phyloP scores from a whole-genome alignment of 2,329 filamentous ascomycete genomes.

The Coccinonectria pachysandricola region DNA sequence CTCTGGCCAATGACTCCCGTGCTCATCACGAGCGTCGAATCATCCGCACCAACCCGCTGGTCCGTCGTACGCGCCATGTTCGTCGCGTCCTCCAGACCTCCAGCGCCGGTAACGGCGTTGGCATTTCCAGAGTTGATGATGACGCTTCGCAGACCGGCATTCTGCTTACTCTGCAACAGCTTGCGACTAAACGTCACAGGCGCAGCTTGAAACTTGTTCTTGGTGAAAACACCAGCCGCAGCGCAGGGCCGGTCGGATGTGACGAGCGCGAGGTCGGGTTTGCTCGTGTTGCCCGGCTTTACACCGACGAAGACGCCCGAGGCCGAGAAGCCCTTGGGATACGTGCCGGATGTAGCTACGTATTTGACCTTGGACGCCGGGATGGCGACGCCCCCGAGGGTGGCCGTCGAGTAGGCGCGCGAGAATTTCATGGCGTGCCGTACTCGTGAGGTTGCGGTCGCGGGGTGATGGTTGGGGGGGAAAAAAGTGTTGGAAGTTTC shows the following conservation, averaged over 20 bases:
- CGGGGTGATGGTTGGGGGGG: no score
- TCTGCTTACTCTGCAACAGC: slow-evolving; percentile 55
- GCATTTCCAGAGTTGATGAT: slow-evolving; percentile 94
- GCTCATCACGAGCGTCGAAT: slow-evolving; percentile 86
- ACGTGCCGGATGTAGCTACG: slow-evolving; percentile 72
- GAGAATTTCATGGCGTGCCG: slow-evolving; percentile 23
- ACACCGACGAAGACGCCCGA: slow-evolving; percentile 87
- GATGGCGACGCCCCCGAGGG: slow-evolving; percentile 30
- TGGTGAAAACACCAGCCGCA: slow-evolving; percentile 89
- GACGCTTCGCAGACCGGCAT: slow-evolving; percentile 65
- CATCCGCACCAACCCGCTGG: slow-evolving; percentile 38
- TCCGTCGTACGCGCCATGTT: slow-evolving; percentile 77
- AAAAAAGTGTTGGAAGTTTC: no score
- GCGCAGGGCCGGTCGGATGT: slow-evolving; percentile 78
- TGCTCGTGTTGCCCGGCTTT: slow-evolving; percentile 83
- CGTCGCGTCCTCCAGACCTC: slow-evolving; percentile 78
- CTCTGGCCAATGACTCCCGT: slow-evolving; percentile 95
- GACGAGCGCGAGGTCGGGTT: slow-evolving; percentile 83
- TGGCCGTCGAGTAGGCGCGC: slow-evolving; percentile 23
- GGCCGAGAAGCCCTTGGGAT: slow-evolving; percentile 81
- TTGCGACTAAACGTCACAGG: slow-evolving; percentile 78
- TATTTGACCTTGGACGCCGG: slow-evolving; percentile 83
- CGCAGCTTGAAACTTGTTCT: slow-evolving; percentile 95
- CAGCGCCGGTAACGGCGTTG: slow-evolving; percentile 90
- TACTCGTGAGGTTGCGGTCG: no score